Evolutionary conservation across 2,329 filamentous ascomycete genomes (phyloP).

Genomic region (Dryadomyces sulphureus): DNA sequence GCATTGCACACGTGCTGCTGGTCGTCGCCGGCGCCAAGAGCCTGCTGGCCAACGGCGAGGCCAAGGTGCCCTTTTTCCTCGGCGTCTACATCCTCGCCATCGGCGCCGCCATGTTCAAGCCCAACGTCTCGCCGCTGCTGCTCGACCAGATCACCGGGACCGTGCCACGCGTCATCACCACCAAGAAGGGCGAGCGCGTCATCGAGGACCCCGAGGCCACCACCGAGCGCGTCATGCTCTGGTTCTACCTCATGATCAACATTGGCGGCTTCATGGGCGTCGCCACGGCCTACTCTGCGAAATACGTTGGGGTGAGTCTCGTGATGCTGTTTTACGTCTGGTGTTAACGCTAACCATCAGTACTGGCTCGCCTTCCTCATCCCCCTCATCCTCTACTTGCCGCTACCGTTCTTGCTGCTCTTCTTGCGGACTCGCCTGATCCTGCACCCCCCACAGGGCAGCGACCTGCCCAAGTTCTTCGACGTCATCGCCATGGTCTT

Average conservation of each 20-base stretch:
- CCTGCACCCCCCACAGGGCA: conserved; percentile 28
- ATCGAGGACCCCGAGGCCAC: conserved; percentile 58
- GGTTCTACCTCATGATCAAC: conserved; percentile 53
- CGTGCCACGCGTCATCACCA: conserved; percentile 39
- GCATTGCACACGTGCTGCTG: conserved; percentile 54
- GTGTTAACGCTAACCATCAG: neutral
- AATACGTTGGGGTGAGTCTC: conserved; percentile 45
- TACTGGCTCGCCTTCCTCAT: conserved; percentile 52
- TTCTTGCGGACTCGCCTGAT: conserved; percentile 26
- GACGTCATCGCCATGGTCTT: conserved; percentile 24
- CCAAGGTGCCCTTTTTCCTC: conserved; percentile 43
- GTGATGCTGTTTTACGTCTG: neutral
- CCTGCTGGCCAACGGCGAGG: conserved; percentile 26
- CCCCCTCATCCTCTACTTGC: conserved; percentile 31
- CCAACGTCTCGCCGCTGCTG: conserved; percentile 59
- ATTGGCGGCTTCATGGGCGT: conserved; percentile 50
- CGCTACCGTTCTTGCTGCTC: conserved; percentile 25
- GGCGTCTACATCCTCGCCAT: conserved; percentile 39
- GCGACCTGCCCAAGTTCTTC: conserved; percentile 28
- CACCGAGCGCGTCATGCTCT: conserved; percentile 53
- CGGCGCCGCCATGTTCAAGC: conserved; percentile 70
- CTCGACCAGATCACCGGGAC: conserved; percentile 54
- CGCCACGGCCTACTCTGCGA: conserved; percentile 57
- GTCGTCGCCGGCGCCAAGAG: conserved; percentile 39
- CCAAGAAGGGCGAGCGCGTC: conserved; percentile 44